Evolutionary conservation across 257 asterid species (phyloP), one percentile per base, ranked within the genome.

Genomic region (Paulownia fortunei): DNA sequence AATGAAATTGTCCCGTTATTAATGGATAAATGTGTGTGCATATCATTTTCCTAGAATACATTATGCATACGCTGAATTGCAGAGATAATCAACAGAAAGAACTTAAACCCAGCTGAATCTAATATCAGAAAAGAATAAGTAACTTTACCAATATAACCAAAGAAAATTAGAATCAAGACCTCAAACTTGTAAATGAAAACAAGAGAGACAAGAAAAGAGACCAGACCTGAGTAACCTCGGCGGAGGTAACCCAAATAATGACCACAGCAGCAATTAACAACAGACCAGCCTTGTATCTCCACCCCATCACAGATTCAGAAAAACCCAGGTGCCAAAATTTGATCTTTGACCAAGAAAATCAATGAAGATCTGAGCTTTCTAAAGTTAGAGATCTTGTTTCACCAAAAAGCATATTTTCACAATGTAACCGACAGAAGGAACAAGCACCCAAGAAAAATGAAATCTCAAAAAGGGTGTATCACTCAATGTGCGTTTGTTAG

Each of bases 141-240:
- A 26, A 79, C 68, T 69, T 44, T 8, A 67, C 26, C 19, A 69
- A 27, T 47, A 23, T 56, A 67, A 27, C 37, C 12, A 69, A 32
- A 51, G 44, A 37, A 69, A 69, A 27, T 21, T 36, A 15, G 37
- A 54, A 36, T 52, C 65, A 3, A 58, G 30, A 77, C 41, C 69
- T 30, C 24, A 67, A 74, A 56, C 72, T 70, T 6, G 30, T 60
- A 74, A 58, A 0, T 13, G 15, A 56, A 26, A 42, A 32, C 18
- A 56, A 6, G 46, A 62, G 68, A 9, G 56, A 34, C 70, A 27
- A 46, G 46, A 36, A 36, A 47, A 52, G 67, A 66, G 26, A 24
- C 34, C 55, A 36, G 61, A 95, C 99, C 99, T 95, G 99, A 42
- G 99, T 95, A 76, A 95, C 98, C 90, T 95, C 99, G 32, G 99